These are phyloP conservation scores for Sambucus nigra DNA, from an alignment of 129 eudicot species.

Conservation along the genomic window DNA sequence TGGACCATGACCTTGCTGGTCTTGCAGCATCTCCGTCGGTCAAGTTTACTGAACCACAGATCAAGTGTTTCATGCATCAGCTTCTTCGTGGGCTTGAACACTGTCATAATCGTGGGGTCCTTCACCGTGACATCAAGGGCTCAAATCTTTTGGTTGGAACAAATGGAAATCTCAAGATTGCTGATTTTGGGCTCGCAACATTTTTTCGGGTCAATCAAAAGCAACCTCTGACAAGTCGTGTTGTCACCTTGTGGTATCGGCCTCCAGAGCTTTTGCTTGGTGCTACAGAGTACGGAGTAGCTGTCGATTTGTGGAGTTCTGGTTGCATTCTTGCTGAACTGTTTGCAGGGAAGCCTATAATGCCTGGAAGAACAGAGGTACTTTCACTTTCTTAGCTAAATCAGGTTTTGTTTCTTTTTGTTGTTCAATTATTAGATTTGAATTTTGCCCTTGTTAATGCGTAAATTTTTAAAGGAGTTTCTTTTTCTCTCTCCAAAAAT, in stretches of 20 bases:
- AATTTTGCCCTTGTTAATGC: background rate
- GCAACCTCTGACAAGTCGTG: slow-evolving; percentile 63
- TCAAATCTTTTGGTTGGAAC: slow-evolving; percentile 52
- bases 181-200: slow-evolving; percentile 65
- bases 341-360: slow-evolving; percentile 56
- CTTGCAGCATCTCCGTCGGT: slow-evolving; percentile 55
- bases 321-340: slow-evolving; percentile 71
- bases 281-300: slow-evolving; percentile 55
- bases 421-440: background rate
- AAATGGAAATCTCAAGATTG: slow-evolving; percentile 54
- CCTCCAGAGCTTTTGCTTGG: slow-evolving; percentile 71
- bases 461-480: background rate
- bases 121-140: slow-evolving; percentile 68
- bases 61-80: slow-evolving; percentile 54
- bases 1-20: slow-evolving; percentile 80
- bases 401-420: background rate
- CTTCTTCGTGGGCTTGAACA: slow-evolving; percentile 53
- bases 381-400: background rate
- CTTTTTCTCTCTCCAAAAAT: background rate
- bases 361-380: slow-evolving; percentile 88
- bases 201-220: slow-evolving; percentile 32
- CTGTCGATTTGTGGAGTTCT: slow-evolving; percentile 71
- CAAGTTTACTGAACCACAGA: slow-evolving; percentile 56
- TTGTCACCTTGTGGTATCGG: slow-evolving; percentile 69
- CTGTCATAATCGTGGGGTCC: slow-evolving; percentile 51